Base-by-base conservation (phyloP, 192 early-diverging fungal genomes). In the Coemansia sp. region DNA sequence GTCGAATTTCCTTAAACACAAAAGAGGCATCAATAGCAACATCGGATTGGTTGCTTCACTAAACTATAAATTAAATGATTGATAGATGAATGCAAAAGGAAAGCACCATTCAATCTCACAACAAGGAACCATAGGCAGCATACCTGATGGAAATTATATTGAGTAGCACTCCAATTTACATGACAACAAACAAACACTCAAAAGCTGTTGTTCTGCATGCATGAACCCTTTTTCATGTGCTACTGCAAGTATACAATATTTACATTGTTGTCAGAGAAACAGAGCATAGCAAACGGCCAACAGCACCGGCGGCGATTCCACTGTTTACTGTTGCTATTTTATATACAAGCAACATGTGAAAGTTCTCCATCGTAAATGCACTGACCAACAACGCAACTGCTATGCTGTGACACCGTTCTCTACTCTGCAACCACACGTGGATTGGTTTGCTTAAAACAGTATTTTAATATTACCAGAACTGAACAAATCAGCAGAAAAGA, bases 351-450 rank as follows among this genome's bases (percentile, higher is more conserved):
- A 54, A 8, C 51, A 54, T 54, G 51, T 54, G 51, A 54, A 54
- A 54, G 26, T 54, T 26, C 16, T 18, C 5, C 18, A 18, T 2
- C 6, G 16, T 18, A 18, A n/a, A 18, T 49, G 16, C 47, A n/a
- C 47, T 49, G 47, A 49, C 47, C 16, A 21, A 54, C 26, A 26
- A 22, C 6, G 26, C 42, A 54, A 54, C 7, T 0, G 19, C 8
- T 26, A 54, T 3, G 48, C 51, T 54, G 51, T 5, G 8, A 22
- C 22, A 11, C 12, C 26, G 51, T 21, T 19, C 4, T 54, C 51
- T n/a, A n/a, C 22, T 19, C 51, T 54, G 51, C 19, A 54, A 26
- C 51, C 51, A 12, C 51, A 54, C 26, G 51, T 54, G 51, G 26
- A 18, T 22, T 22, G 19, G 8, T 54, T 22, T 26, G 51, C 22